A percentile compares a stretch with the other conserved stretches of the same genome.
These are phyloP conservation scores for Boletus sp. DNA, from an alignment of 768 basidiomycete genomes.

Conservation along the genomic window DNA sequence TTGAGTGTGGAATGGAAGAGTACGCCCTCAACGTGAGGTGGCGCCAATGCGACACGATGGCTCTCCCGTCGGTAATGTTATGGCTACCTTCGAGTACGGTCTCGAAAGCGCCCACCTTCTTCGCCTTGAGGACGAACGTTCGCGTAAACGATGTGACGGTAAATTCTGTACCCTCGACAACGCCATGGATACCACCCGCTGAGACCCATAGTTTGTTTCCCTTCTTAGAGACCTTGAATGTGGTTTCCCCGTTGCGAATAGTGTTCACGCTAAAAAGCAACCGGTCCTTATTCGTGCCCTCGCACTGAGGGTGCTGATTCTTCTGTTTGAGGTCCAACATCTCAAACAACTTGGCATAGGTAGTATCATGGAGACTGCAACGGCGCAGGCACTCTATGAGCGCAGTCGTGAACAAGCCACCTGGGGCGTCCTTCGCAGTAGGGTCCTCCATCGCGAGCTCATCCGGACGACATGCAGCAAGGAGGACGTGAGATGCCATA, in stretches of 20 bases:
- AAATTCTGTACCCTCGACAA: constrained; percentile 16
- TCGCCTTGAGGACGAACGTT: constrained; percentile 9
- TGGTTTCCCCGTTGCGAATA: constrained; percentile 7
- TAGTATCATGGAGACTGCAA: constrained; percentile 13
- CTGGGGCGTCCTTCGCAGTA: constrained; percentile 1
- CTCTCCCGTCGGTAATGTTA: constrained; percentile 4
- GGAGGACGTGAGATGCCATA: constrained; percentile 20
- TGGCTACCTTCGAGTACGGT: constrained; percentile 11
- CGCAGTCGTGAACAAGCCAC: constrained; percentile 20
- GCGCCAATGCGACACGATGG: constrained; percentile 12
- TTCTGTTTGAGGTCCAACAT: constrained; percentile 4
- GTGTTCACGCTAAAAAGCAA: constrained; percentile 22
- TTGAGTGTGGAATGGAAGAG: not conserved
- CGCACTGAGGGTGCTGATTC: constrained; percentile 20
- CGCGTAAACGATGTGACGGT: not conserved
- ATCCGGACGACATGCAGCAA: constrained; percentile 21
- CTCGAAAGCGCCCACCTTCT: constrained; percentile 13
- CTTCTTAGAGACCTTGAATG: constrained; percentile 14
- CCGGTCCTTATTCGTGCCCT: constrained; percentile 14
- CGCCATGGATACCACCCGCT: constrained; percentile 18
- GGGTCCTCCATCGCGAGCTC: constrained; percentile 15
- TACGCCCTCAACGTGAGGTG: constrained; percentile 9
- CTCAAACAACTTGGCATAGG: constrained; percentile 11
- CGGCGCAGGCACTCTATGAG: constrained; percentile 13
- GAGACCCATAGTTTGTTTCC: constrained; percentile 8